Evolutionary conservation across 164 flowering plant species (phyloP).

Genomic region (Chimonanthus praecox): DNA sequence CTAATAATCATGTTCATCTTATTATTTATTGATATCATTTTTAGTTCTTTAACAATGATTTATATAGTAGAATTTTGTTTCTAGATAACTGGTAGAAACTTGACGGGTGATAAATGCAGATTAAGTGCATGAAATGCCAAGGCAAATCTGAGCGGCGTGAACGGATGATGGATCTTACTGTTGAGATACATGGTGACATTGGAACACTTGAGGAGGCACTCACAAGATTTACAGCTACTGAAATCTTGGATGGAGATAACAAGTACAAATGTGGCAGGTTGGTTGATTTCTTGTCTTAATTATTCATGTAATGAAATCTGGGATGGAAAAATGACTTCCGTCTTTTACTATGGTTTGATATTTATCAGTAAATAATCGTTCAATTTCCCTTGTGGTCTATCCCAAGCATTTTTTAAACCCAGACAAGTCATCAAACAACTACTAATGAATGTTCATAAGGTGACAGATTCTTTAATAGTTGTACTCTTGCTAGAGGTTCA

Average conservation of each 20-base stretch:
- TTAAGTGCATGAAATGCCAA: conserved; percentile 78
- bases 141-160: conserved; percentile 72
- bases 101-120: conserved; percentile 34
- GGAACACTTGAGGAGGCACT: conserved; percentile 83
- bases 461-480: too few species aligned
- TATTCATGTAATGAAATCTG: neutral
- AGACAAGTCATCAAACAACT: too few species aligned
- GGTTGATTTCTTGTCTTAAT: conserved; percentile 6
- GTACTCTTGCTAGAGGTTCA: too few species aligned
- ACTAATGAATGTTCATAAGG: too few species aligned
- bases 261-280: conserved; percentile 86
- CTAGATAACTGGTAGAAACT: conserved; percentile 4
- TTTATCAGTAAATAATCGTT: too few species aligned
- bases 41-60: neutral
- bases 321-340: too few species aligned
- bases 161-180: conserved; percentile 90
- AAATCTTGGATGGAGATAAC: conserved; percentile 87
- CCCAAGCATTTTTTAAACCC: too few species aligned
- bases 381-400: too few species aligned
- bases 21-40: neutral
- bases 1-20: neutral
- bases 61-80: neutral
- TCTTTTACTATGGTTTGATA: too few species aligned
- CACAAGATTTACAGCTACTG: conserved; percentile 57
- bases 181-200: conserved; percentile 84